Base-by-base conservation (phyloP, 352 stramenopile genomes). In the Pythium phragmiticola region DNA sequence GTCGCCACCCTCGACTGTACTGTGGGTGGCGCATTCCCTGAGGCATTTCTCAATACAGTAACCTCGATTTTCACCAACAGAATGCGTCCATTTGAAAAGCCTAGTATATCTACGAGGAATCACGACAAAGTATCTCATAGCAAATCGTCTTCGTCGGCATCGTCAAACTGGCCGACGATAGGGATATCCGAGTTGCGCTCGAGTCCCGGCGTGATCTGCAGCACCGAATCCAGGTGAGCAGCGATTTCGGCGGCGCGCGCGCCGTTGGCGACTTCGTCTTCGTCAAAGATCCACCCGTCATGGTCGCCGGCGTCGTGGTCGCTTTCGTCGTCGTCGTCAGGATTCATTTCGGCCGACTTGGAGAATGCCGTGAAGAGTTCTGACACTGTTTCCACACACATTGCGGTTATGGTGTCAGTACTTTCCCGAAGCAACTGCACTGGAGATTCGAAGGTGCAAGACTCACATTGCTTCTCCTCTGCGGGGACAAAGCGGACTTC, bases 291-390 rank as follows among this genome's bases (percentile, higher is more conserved):
- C 85, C 85, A 94, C 2, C 78, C 81, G 41, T 85, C 82, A 0
- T 57, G 30, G 7, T 36, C 60, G 16, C 42, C 76, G 2, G 58
- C 54, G 8, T 19, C 47, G 14, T 60, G 30, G 12, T 74, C 78
- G 37, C 77, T 74, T 13, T 75, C 70, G 12, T 82, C 76, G 36
- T 85, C 74, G 19, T 89, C 81, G 59, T 92, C 83, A 6, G 85
- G 85, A 70, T 94, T 94, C 73, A 94, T 75, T 65, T 91, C 85
- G 9, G 85, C 85, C 51, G 80, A 86, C 76, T 88, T 90, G 66
- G 78, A 88, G 33, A 94, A 92, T 21, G 80, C 80, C 4, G 77
- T 74, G 58, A 91, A 94, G 46, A 94, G 51, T 33, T 86, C 75
- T 74, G 82, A 70, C 42, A 94, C 84, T 94, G 23, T 45, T 0